These are phyloP conservation scores for Pythium phragmitis DNA, from an alignment of 352 stramenopile genomes.

Conservation along the genomic window DNA sequence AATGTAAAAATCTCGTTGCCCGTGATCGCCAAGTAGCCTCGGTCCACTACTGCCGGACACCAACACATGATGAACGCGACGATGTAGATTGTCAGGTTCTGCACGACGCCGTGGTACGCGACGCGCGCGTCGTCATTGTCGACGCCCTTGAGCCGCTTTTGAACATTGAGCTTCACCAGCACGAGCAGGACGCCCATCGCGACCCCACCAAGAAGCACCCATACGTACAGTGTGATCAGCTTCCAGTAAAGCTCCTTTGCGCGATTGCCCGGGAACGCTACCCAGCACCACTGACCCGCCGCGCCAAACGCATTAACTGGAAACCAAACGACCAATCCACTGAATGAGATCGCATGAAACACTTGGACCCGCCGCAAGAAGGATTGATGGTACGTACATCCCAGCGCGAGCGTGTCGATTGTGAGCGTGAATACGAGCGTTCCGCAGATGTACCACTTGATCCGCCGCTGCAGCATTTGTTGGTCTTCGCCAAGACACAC, in stretches of 20 bases:
- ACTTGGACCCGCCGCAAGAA: neutral
- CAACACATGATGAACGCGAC: slow-evolving; percentile 79
- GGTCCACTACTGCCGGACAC: slow-evolving; percentile 64
- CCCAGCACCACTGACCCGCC: slow-evolving; percentile 77
- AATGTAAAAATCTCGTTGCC: slow-evolving; percentile 56
- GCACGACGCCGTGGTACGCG: slow-evolving; percentile 77
- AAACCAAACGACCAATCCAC: neutral
- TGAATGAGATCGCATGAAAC: neutral
- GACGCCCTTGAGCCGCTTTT: slow-evolving; percentile 64
- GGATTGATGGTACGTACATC: slow-evolving; percentile 26
- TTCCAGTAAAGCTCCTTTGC: slow-evolving; percentile 72
- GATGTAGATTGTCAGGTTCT: slow-evolving; percentile 86
- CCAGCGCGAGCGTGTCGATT: slow-evolving; percentile 50
- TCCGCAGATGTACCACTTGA: slow-evolving; percentile 76
- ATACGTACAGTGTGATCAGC: slow-evolving; percentile 69
- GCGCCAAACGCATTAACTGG: slow-evolving; percentile 66
- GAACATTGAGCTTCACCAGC: slow-evolving; percentile 79
- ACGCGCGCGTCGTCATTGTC: slow-evolving; percentile 74
- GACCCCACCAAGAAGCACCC: slow-evolving; percentile 59
- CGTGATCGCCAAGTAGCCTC: slow-evolving; percentile 59
- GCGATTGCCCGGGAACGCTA: slow-evolving; percentile 48
- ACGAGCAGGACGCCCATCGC: slow-evolving; percentile 63
- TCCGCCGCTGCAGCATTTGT: slow-evolving; percentile 78
- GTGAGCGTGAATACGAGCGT: slow-evolving; percentile 60
- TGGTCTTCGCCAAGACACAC: slow-evolving; percentile 82